phyloP scores from a whole-genome alignment of 2,329 filamentous ascomycete genomes.

The Blastomyces parvus region DNA sequence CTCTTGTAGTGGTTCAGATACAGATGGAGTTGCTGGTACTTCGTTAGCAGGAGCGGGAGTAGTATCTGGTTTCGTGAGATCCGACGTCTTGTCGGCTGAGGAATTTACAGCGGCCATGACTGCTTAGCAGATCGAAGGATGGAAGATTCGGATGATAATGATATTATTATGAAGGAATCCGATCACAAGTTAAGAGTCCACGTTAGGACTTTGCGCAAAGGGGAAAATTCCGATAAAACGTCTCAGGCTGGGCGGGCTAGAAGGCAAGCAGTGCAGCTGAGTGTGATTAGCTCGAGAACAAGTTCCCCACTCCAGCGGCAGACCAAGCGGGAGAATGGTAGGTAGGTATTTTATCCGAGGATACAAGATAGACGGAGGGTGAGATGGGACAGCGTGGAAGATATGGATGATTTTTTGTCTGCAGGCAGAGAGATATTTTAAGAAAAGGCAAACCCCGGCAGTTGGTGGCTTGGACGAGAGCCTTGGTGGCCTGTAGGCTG shows the following conservation, averaged over 20 bases:
- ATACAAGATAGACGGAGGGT: neutral
- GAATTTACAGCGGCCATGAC: slow-evolving; percentile 4
- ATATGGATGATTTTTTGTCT: neutral
- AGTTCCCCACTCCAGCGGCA: slow-evolving; percentile 1
- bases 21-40: neutral
- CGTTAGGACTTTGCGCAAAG: neutral
- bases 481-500: neutral
- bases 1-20: neutral
- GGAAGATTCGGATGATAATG: neutral
- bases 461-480: neutral
- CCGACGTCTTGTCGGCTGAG: neutral
- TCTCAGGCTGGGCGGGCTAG: neutral
- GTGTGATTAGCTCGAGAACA: neutral
- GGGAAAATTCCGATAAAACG: neutral
- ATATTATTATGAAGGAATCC: neutral
- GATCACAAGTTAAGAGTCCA: neutral
- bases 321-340: neutral
- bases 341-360: neutral
- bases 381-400: neutral
- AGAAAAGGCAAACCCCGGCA: neutral
- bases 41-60: neutral
- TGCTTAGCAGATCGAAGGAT: neutral
- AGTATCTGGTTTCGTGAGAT: neutral
- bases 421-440: neutral
- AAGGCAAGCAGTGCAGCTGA: neutral